Evolutionary conservation across 768 basidiomycete species (phyloP).

Genomic region (Hemileccinum rubropunctum): DNA sequence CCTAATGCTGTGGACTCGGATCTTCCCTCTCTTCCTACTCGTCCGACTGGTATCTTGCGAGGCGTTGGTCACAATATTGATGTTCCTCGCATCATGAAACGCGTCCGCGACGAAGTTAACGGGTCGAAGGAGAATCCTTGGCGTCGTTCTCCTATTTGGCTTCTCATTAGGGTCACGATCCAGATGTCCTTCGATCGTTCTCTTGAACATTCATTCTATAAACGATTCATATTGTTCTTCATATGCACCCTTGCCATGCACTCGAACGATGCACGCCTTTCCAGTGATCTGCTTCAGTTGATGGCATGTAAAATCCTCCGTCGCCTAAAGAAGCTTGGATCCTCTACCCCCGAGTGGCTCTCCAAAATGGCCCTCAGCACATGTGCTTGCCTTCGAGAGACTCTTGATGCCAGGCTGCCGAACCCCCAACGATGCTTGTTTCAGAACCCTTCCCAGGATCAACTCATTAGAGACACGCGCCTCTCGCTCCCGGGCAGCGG

Average conservation of each 20-base stretch:
- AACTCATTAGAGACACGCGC: conserved; percentile 24
- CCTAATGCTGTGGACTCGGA: conserved; percentile 10
- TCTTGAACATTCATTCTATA: conserved; percentile 34
- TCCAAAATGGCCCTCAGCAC: conserved; percentile 38
- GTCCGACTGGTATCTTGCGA: conserved; percentile 22
- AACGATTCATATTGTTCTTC: conserved; percentile 45
- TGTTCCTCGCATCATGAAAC: conserved; percentile 23
- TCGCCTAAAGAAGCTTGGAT: conserved; percentile 15
- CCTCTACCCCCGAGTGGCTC: conserved; percentile 24
- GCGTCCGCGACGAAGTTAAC: conserved; percentile 5
- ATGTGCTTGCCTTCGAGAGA: conserved; percentile 14
- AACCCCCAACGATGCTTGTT: conserved; percentile 20
- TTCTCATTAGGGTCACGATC: conserved; percentile 29
- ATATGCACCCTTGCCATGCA: conserved; percentile 24
- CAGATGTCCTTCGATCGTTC: conserved; percentile 21
- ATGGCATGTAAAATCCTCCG: conserved; percentile 22
- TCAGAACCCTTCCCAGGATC: conserved; percentile 8
- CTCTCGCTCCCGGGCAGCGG: conserved; percentile 32
- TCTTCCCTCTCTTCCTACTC: not conserved
- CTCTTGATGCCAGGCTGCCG: conserved; percentile 6
- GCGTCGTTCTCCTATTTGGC: conserved; percentile 34
- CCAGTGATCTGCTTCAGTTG: conserved; percentile 23
- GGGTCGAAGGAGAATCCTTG: not conserved
- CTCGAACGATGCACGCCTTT: conserved; percentile 9
- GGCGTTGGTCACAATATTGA: conserved; percentile 9